Evolutionary conservation across 139 green algal genomes (phyloP), one percentile per base, ranked within the genome.

Genomic region (Yamagishiella unicocca): DNA sequence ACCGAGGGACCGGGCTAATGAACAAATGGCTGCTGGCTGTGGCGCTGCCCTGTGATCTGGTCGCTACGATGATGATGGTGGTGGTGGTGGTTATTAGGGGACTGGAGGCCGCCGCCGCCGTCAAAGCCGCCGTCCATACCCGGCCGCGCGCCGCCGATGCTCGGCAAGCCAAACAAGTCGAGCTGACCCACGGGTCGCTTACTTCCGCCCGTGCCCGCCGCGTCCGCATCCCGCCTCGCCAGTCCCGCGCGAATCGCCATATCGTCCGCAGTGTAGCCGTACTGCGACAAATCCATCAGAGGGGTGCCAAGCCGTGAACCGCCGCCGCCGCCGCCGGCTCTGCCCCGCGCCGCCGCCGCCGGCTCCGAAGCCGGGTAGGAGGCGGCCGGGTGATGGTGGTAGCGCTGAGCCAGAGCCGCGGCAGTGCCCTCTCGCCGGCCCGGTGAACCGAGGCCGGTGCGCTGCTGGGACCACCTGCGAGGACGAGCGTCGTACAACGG

Each of bases 381-480:
- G 21, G 2, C 2, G 67, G 27, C 21, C 7, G 22, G 64, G 64
- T 8, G 29, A 14, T 45, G 66, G 24, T 27, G 33, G 66, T 73
- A 33, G n/a, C 14, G 66, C 6, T 73, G 66, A 12, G 14, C 31
- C 12, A 5, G 66, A 42, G n/a, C n/a, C n/a, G n/a, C 21, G 22
- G 64, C 64, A 22, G 29, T 9, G 21, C 8, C 64, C 40, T 27
- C n/a, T 17, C 25, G 37, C 10, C 22, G 37, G 17, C 33, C 24
- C 70, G 40, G 12, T 55, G 24, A 29, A 42, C 43, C 8, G 14
- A 62, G 72, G 29, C 61, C 43, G 24, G 35, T 74, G 37, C 79
- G 79, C 40, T 85, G 61, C 43, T 85, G 79, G 0, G 79, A 70
- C 79, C 79, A 85, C 61, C 61, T 85, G 79, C 42, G n/a, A n/a